Evolutionary conservation across 179 eudicot genomes (phyloP).

Genomic region (Beta lomatogona): DNA sequence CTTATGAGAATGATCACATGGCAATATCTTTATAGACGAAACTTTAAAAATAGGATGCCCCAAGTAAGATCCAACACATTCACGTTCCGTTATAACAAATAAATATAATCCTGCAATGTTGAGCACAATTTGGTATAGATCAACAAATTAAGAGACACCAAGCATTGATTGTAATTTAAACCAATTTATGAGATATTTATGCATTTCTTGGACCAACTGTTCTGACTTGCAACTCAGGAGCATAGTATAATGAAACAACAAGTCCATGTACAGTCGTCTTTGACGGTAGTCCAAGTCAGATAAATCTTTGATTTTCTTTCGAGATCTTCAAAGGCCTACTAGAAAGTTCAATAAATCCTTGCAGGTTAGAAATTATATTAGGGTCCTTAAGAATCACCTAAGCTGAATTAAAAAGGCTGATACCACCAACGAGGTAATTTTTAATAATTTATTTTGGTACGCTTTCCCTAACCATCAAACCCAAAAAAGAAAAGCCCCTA

Average conservation of each 20-base stretch:
- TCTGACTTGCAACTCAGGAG: background rate
- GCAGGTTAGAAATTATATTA: background rate
- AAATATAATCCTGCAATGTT: slow-evolving; percentile 69
- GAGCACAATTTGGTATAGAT: background rate
- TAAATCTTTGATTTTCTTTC: background rate
- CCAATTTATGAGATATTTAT: background rate
- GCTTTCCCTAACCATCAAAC: background rate
- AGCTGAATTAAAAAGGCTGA: background rate
- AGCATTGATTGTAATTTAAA: background rate
- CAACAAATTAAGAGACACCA: background rate
- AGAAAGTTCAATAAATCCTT: background rate
- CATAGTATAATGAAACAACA: background rate
- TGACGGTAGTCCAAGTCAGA: background rate
- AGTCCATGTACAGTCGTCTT: background rate
- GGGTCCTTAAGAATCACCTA: background rate
- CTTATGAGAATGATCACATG: slow-evolving; percentile 81
- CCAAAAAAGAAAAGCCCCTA: background rate
- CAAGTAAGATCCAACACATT: slow-evolving; percentile 82
- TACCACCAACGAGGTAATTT: background rate
- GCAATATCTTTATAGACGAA: slow-evolving; percentile 75
- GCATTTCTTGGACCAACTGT: background rate
- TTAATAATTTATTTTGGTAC: background rate
- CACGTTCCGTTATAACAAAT: slow-evolving; percentile 76
- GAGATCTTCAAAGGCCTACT: background rate
- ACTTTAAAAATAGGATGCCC: slow-evolving; percentile 87